phyloP scores from a whole-genome alignment of 805 yeast genomes.

The Metschnikowia peoriensis region DNA sequence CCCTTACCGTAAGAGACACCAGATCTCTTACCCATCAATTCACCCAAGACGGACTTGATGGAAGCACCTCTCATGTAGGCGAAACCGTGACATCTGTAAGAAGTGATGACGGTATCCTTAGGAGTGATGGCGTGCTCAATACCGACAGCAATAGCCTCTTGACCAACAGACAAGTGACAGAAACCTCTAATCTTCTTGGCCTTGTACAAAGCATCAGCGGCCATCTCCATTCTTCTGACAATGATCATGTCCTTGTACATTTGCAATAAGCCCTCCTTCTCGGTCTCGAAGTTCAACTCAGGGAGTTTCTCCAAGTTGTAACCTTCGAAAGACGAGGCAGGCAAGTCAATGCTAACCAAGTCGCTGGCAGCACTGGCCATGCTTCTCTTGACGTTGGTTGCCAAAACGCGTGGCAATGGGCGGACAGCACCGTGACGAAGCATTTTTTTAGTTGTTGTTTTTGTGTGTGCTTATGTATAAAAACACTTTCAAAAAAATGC shows the following conservation, averaged over 20 bases:
- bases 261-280: conserved; percentile 74
- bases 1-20: conserved; percentile 98
- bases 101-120: conserved; percentile 87
- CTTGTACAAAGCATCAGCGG: conserved; percentile 95
- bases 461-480: not conserved
- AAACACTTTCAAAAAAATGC: conserved; percentile 1
- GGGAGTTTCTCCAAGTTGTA: conserved; percentile 73
- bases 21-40: conserved; percentile 92
- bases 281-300: conserved; percentile 68
- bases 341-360: conserved; percentile 56
- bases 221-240: conserved; percentile 98
- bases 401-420: conserved; percentile 19
- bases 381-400: conserved; percentile 28
- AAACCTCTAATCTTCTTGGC: conserved; percentile 98
- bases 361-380: conserved; percentile 37
- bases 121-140: conserved; percentile 89
- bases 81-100: conserved; percentile 99
- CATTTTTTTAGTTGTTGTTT: conserved; percentile 13
- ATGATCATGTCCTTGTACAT: conserved; percentile 96
- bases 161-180: conserved; percentile 98
- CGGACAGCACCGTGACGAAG: conserved; percentile 19
- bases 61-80: conserved; percentile 95
- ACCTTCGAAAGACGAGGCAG: conserved; percentile 80
- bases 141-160: conserved; percentile 98
- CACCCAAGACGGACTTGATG: conserved; percentile 87